Base-by-base conservation (phyloP, 2,329 filamentous ascomycete genomes). In the Botrytis cinerea region DNA sequence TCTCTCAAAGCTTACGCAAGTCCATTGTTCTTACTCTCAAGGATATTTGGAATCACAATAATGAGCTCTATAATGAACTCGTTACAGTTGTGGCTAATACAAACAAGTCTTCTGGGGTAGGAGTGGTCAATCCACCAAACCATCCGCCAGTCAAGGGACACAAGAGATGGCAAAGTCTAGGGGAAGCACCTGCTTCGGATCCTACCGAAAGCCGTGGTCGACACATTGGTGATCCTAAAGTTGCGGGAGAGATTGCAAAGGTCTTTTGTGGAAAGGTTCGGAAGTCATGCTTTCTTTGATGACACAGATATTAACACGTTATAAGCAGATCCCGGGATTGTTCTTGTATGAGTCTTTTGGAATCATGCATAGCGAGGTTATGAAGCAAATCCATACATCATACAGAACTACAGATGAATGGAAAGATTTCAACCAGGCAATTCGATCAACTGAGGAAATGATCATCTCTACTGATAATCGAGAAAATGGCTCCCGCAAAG, bases 321-420 rank as follows among this genome's bases (percentile, higher is more conserved):
- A 57, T 43, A 43, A 32, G 22, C 76, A 97, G 93, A 91, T 97
- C 84, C 88, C 89, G 74, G 90, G 90, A 0, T 96, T 98, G 83
- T 92, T 93, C 80, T 86, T 92, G 68, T 99, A 99, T 80, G 93
- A 97, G 83, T 93, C 97, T 78, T 99, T 97, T 81, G 93, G 93
- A 51, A 92, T 92, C 70, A 95, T 95, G 80, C 97, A 96, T 82
- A 93, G 97, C 77, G 86, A 94, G 77, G 92, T 98, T 85, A 90
- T 92, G 64, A 90, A 92, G 76, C 93, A 97, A 76, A 84, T 97
- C 51, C 89, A 90, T 48, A 86, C 90, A 40, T 87, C 91, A 25
- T 89, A 92, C 75, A 88, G 90, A 74, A 88, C 87, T 10, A 87
- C 93, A 77, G 89, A 90, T 38, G 87, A 92, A 69, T 97, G 93